Conservation (phyloP, 441 rosid species). For the Daphne laureola region DNA sequence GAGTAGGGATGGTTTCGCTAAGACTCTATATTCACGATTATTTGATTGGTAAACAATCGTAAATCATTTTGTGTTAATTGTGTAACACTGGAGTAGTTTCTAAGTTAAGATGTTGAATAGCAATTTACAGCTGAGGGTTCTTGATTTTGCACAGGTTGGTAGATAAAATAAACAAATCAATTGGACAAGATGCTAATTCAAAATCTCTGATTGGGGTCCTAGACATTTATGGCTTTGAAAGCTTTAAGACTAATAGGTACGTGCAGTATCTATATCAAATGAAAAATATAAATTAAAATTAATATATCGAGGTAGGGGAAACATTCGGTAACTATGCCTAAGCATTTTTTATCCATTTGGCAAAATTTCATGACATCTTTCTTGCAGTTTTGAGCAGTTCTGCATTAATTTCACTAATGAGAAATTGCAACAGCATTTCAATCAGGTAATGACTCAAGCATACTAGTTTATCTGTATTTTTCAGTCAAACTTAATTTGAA, state of each 20-base stretch:
- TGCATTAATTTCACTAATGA: constrained; percentile 97
- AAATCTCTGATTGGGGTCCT: constrained; percentile 19
- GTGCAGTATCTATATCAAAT: constrained; percentile 2
- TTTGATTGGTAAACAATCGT: constrained; percentile 16
- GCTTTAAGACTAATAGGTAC: constrained; percentile 91
- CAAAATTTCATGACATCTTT: constrained; percentile 15
- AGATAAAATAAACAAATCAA: constrained; percentile 15
- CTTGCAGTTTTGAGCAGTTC: constrained; percentile 92
- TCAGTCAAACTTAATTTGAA: constrained; percentile 2
- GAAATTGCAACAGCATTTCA: constrained; percentile 98
- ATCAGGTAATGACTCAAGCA: constrained; percentile 51
- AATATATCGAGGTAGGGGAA: background rate
- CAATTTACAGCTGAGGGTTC: background rate
- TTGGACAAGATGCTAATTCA: constrained; percentile 18
- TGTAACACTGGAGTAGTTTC: constrained; percentile 27
- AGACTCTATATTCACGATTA: constrained; percentile 27
- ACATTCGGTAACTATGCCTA: constrained; percentile 1
- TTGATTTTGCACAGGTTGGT: constrained; percentile 14
- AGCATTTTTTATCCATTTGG: background rate
- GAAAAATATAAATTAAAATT: constrained; percentile 1
- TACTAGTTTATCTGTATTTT: constrained; percentile 5
- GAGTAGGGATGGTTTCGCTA: constrained; percentile 53
- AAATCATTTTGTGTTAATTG: constrained; percentile 14
- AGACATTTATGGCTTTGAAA: constrained; percentile 84
- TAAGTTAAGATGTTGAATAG: constrained; percentile 1